These are phyloP conservation scores for Mucor lusitanicus DNA, from an alignment of 371 early-diverging fungal species.

Conservation along the genomic window DNA sequence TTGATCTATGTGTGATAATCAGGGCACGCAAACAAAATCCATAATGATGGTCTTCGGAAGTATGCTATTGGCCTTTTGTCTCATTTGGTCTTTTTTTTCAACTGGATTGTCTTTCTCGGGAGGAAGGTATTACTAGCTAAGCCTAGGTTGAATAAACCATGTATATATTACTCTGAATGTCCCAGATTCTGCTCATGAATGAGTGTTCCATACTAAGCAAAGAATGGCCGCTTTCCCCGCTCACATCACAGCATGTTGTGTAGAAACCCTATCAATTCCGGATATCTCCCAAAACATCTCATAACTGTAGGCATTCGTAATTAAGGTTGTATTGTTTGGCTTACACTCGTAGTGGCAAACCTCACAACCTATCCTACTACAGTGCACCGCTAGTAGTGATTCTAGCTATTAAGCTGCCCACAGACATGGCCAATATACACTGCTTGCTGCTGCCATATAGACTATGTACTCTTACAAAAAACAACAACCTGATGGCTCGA, in stretches of 20 bases:
- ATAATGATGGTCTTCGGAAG: background rate
- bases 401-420: background rate
- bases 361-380: no score
- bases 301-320: no score
- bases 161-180: background rate
- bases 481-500: no score
- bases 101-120: background rate
- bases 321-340: no score
- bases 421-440: background rate
- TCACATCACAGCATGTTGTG: background rate
- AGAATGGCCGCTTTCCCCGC: background rate
- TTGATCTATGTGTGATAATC: background rate
- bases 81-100: no score
- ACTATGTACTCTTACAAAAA: no score
- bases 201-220: background rate
- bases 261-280: background rate
- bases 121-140: background rate
- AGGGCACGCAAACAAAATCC: background rate
- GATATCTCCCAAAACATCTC: background rate
- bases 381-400: no score
- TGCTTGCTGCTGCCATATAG: no score
- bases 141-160: background rate
- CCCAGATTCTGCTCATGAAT: background rate
- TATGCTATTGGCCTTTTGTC: background rate
- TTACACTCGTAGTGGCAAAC: no score